Evolutionary conservation across 2,329 filamentous ascomycete genomes (phyloP).

Genomic region (Amphichorda felina): DNA sequence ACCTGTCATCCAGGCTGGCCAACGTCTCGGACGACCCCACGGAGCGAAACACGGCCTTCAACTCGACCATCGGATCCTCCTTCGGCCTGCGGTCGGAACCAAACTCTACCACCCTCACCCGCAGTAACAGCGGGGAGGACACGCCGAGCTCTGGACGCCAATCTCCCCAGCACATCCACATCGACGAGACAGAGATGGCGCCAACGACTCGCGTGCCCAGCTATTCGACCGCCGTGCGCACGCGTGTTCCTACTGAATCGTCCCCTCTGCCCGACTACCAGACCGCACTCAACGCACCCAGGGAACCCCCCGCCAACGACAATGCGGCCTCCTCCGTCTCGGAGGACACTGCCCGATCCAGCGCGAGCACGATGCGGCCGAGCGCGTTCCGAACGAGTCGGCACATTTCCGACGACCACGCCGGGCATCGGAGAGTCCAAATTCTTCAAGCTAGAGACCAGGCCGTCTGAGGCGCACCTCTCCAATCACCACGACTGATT

Average conservation of each 20-base stretch:
- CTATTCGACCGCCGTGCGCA: conserved; percentile 61
- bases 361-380: too few species aligned
- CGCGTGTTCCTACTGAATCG: conserved; percentile 35
- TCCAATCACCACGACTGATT: background rate
- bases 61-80: conserved; percentile 31
- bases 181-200: conserved; percentile 47
- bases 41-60: conserved; percentile 32
- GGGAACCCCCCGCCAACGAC: conserved; percentile 23
- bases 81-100: conserved; percentile 26
- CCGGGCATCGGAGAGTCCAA: conserved; percentile 16
- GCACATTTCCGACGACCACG: conserved; percentile 3
- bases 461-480: conserved; percentile 10
- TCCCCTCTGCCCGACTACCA: conserved; percentile 53
- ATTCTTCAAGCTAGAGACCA: conserved; percentile 22
- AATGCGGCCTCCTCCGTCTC: background rate
- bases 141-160: conserved; percentile 31
- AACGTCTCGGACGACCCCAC: conserved; percentile 46
- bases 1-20: conserved; percentile 55
- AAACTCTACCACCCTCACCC: conserved; percentile 34
- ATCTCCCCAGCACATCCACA: conserved; percentile 45
- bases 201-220: conserved; percentile 65
- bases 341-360: background rate
- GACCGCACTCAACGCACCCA: conserved; percentile 43
- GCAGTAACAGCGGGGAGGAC: conserved; percentile 40
- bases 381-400: background rate